Conservation (phyloP, 140 eudicot genomes). For the Cichorium intybus region DNA sequence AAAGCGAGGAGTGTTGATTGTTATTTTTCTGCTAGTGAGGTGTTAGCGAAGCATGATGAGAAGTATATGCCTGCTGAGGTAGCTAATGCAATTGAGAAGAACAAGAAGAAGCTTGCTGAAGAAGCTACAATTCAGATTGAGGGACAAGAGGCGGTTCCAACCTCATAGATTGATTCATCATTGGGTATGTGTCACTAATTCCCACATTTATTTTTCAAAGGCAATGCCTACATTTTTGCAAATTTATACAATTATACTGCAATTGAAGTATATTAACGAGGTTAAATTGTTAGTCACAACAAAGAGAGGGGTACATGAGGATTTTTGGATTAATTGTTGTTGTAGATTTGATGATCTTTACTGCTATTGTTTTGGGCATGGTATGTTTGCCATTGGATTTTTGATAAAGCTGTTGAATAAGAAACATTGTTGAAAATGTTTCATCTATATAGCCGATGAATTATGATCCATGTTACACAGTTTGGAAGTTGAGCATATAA, state of each 20-base stretch:
- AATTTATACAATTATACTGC: conserved; percentile 16
- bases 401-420: conserved; percentile 29
- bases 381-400: conserved; percentile 23
- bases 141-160: conserved; percentile 24
- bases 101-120: conserved; percentile 58
- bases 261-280: conserved; percentile 20
- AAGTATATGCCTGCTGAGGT: conserved; percentile 99
- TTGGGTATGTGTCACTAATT: conserved; percentile 22
- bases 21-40: conserved; percentile 81
- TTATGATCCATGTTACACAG: neutral
- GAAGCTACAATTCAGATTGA: conserved; percentile 32
- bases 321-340: conserved; percentile 25
- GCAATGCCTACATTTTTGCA: conserved; percentile 3
- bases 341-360: conserved; percentile 27
- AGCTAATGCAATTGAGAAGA: conserved; percentile 84
- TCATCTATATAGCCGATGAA: neutral
- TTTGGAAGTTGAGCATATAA: neutral
- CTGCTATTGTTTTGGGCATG: conserved; percentile 30
- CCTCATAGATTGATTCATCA: neutral
- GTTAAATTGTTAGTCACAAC: conserved; percentile 10
- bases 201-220: conserved; percentile 9
- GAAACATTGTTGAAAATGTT: conserved; percentile 27
- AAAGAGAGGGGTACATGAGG: conserved; percentile 16
- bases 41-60: conserved; percentile 96
- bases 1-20: conserved; percentile 81